Base-by-base conservation (phyloP, 2,329 filamentous ascomycete species). In the Onygenales sp. region DNA sequence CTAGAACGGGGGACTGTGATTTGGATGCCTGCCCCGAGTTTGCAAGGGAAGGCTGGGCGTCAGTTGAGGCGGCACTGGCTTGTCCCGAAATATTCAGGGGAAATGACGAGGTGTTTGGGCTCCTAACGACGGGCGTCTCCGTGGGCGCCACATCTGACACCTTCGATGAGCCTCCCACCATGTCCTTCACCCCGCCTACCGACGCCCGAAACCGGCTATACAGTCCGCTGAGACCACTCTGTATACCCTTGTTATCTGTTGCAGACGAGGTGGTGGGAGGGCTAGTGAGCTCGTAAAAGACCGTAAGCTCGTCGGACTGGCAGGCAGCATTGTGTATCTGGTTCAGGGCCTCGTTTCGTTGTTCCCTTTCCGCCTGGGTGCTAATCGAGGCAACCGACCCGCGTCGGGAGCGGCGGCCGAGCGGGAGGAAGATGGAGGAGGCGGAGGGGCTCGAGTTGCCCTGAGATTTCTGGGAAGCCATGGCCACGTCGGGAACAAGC, bases 261-360 rank as follows among this genome's bases (percentile, higher is more conserved):
- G 78, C 75, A 1, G 81, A 72, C 1, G 79, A 75, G 2, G 77
- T 74, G 0, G 87, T 84, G 1, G 85, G 79, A 0, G 72, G 73
- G 51, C 64, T 68, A 6, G 86, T 87, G 63, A 95, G 91, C 65
- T 96, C 91, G 71, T 94, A 94, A 72, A 97, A 97, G 7, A 90
- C 94, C 2, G 92, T 97, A 47, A 97, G 77, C 36, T 84, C 82
- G 58, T 87, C 86, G 36, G 87, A 87, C 66, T 88, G 87, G 64
- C 87, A 94, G n/a, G 91, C 90, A 5, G 87, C 84, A 50, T 78
- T 89, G 69, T 96, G 92, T 60, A 96, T 95, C 62, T 88, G 85
- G 70, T 95, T 87, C 56, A 96, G 82, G 14, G 86, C 81, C 57
- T 89, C 82, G 36, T 87, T 83, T 39, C 92, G 77, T 54, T 87